phyloP scores from a whole-genome alignment of 2,329 filamentous ascomycete genomes.

The Hymenoscyphus fraxineus region DNA sequence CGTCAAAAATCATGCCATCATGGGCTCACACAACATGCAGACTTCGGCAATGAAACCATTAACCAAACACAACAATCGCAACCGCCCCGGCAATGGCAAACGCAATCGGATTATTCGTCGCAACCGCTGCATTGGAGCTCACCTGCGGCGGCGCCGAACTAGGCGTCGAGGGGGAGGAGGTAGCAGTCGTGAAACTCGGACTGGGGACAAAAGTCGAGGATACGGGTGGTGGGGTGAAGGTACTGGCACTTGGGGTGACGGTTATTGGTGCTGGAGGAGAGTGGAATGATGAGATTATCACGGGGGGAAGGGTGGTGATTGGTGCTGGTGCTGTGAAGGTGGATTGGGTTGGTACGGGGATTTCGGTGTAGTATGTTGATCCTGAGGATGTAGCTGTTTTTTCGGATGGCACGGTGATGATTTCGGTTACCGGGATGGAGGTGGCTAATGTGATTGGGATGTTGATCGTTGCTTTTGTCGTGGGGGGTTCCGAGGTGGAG shows the following conservation, averaged over 20 bases:
- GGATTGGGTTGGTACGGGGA: conserved; percentile 10
- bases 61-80: conserved; percentile 31
- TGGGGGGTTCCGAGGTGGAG: conserved; percentile 23
- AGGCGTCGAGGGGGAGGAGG: neutral
- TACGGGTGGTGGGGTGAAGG: neutral
- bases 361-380: conserved; percentile 14
- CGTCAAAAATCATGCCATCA: neutral
- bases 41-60: neutral
- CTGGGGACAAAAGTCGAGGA: neutral
- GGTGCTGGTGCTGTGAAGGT: conserved; percentile 14
- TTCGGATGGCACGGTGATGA: conserved; percentile 27
- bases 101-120: conserved; percentile 26
- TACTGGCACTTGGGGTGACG: neutral
- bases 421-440: conserved; percentile 19
- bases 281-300: neutral
- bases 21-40: neutral
- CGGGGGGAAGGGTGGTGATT: conserved; percentile 3
- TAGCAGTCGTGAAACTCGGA: neutral
- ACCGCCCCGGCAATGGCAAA: conserved; percentile 29
- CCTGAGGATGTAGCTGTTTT: conserved; percentile 21
- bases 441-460: conserved; percentile 26
- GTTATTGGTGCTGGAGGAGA: conserved; percentile 1
- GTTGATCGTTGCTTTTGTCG: conserved; percentile 25
- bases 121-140: conserved; percentile 21
- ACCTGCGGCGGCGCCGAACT: conserved; percentile 20